These are phyloP conservation scores for Phaseolus coccineus DNA, from an alignment of 331 rosid genomes.

Conservation along the genomic window DNA sequence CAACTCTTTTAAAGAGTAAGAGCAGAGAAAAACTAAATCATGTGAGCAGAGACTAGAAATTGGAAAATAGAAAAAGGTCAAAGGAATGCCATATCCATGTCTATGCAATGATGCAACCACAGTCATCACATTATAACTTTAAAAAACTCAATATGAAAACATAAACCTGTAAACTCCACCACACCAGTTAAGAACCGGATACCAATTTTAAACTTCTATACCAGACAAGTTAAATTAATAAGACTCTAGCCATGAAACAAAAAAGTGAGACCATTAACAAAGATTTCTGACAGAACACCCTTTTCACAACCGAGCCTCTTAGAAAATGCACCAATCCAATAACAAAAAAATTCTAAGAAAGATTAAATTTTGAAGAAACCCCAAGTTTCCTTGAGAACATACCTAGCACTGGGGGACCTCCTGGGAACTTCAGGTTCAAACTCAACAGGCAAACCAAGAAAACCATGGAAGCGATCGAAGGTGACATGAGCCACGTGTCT, in stretches of 20 bases:
- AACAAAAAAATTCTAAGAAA: neutral
- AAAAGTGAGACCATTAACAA: neutral
- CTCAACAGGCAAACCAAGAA: slow-evolving; percentile 97
- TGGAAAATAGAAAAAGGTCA: neutral
- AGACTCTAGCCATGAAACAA: neutral
- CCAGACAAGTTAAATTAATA: neutral
- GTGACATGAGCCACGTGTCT: slow-evolving; percentile 97
- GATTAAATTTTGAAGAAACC: slow-evolving; percentile 3
- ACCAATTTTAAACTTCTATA: neutral
- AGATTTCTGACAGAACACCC: slow-evolving; percentile 20
- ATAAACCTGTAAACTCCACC: neutral
- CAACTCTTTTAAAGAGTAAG: slow-evolving; percentile 13
- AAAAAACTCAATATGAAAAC: slow-evolving; percentile 22
- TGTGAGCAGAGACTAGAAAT: neutral
- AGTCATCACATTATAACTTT: neutral
- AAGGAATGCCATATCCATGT: neutral
- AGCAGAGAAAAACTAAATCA: neutral
- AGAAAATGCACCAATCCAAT: neutral
- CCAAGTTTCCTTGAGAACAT: neutral
- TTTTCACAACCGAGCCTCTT: slow-evolving; percentile 7
- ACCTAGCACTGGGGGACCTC: slow-evolving; percentile 98
- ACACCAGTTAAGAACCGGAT: neutral
- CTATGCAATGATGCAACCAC: slow-evolving; percentile 16
- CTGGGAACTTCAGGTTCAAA: slow-evolving; percentile 94
- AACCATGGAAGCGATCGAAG: slow-evolving; percentile 94